Percentiles rank a stretch among this genome's conserved stretches.
Evolutionary conservation across 108 stramenopile species (phyloP).

Genomic region (Cyclotella baltica): DNA sequence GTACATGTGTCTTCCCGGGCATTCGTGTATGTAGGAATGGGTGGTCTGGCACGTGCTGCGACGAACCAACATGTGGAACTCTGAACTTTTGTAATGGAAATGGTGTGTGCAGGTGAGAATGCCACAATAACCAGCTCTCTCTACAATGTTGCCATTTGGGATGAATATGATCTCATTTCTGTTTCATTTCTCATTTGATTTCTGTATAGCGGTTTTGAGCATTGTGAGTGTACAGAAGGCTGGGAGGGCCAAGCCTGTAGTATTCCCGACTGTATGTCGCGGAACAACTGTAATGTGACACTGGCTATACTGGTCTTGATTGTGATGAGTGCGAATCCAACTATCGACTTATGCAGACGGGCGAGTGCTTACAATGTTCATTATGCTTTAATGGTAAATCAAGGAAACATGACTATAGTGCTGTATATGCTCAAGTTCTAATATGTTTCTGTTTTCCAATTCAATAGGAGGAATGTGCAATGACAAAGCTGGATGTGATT

Average conservation of each 20-base stretch:
- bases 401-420: too few relatives aligned
- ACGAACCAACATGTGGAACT: constrained; percentile 14
- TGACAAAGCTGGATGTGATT: constrained; percentile 14
- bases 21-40: constrained; percentile 33
- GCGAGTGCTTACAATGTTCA: constrained; percentile 6
- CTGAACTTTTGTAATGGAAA: constrained; percentile 26
- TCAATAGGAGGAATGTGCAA: constrained; percentile 26
- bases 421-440: too few relatives aligned
- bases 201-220: constrained; percentile 5
- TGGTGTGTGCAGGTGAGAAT: constrained; percentile 21
- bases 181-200: too few relatives aligned
- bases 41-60: constrained; percentile 20
- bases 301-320: constrained; percentile 10
- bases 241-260: constrained; percentile 17
- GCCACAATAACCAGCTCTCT: background rate
- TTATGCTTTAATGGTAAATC: constrained; percentile 17
- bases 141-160: background rate
- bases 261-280: constrained; percentile 14
- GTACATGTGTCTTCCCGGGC: constrained; percentile 25
- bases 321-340: constrained; percentile 12
- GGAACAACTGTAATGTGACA: constrained; percentile 23
- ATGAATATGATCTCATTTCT: too few relatives aligned
- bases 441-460: too few relatives aligned
- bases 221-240: constrained; percentile 5
- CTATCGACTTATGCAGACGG: background rate